Base-by-base conservation (phyloP, 345 rosid genomes). In the Laguncularia racemosa region DNA sequence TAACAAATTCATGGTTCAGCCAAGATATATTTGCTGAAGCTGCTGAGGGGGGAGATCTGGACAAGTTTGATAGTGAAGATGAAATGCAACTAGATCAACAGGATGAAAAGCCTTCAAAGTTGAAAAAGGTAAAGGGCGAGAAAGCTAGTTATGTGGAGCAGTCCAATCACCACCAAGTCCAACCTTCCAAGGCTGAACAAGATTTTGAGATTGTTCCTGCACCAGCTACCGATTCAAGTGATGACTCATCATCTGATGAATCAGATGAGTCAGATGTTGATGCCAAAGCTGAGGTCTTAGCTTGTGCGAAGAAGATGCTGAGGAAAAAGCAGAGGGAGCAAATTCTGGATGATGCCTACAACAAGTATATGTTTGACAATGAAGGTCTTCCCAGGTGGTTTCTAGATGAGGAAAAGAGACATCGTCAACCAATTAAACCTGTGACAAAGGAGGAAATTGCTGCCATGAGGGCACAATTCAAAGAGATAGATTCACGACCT, bases 391-490 rank as follows among this genome's bases (percentile, higher is more conserved):
- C 97, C 5, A 73, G 76, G 20, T 93, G 97, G 96, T 87, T 93
- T 78, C 5, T 89, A 43, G 97, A 93, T 53, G 97, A 93, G 61
- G 97, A 93, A 71, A 76, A 44, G 74, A 82, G 78, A 72, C 99
- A 89, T 70, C 73, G 85, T 28, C 86, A 79, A 56, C 75, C 81
- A n/a, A 70, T 83, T 38, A 87, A 84, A 57, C 99, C 96, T 0
- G 50, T 93, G 19, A 93, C 97, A 1, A 89, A 84, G 65, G 97
- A 87, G 62, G 96, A 93, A 73, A 71, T 93, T 17, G 76, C 69
- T 48, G 99, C 97, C 21, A 85, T 89, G 89, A 76, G 62, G 67
- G 97, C 97, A 38, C 96, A 83, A 61, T 87, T 89, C 77, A 93
- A 70, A 70, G 99, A 87, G 69, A 89, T 93, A 26, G 72, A 93